A percentile compares a stretch with the other conserved stretches of the same genome.
phyloP scores from a whole-genome alignment of 169 alveolate genomes.

The Plasmodium yoelii region DNA sequence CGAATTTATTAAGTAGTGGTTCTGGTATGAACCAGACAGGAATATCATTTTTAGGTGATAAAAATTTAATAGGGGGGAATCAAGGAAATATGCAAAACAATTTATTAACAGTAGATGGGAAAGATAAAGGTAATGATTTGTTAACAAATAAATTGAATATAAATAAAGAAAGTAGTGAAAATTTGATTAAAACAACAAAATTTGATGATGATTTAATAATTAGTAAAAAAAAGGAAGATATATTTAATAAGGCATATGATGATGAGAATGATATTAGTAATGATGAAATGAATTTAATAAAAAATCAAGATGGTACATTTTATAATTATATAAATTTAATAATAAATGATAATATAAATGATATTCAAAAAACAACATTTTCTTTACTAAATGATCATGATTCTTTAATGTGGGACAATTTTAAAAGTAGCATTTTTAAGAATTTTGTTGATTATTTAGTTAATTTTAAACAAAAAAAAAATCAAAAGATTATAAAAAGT shows the following conservation, averaged over 20 bases:
- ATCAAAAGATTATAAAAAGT: constrained; percentile 44
- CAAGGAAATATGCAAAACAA: not conserved
- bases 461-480: constrained; percentile 47
- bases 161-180: constrained; percentile 21
- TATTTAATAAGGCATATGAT: constrained; percentile 30
- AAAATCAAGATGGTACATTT: constrained; percentile 31
- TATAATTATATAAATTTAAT: constrained; percentile 71
- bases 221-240: constrained; percentile 37
- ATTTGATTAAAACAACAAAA: not conserved
- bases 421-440: constrained; percentile 66
- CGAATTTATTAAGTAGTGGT: too few relatives aligned
- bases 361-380: constrained; percentile 71
- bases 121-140: not conserved
- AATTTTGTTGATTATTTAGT: constrained; percentile 65
- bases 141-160: constrained; percentile 16
- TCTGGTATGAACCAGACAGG: too few relatives aligned
- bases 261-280: constrained; percentile 21
- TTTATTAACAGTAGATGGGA: not conserved
- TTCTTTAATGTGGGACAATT: constrained; percentile 75
- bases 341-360: constrained; percentile 72
- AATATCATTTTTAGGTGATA: not conserved
- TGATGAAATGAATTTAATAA: constrained; percentile 1
- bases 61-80: not conserved
- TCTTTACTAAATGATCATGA: constrained; percentile 74
- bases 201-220: constrained; percentile 37